Conservation (phyloP, 2,329 filamentous ascomycete species). For the Stylonectria norvegica region DNA sequence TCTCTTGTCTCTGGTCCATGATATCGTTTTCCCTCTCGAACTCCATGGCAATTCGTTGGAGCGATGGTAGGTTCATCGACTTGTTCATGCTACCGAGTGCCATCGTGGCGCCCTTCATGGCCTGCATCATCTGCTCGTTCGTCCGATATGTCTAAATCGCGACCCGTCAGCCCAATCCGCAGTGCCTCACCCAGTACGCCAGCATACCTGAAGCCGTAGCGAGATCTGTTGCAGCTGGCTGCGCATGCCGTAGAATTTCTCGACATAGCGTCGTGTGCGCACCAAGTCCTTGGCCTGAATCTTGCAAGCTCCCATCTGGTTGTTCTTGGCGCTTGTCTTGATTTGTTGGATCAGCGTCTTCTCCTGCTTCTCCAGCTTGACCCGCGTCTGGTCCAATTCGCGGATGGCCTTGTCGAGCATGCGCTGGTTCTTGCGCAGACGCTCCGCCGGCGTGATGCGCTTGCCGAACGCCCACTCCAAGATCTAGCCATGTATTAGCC, state of each 20-base stretch:
- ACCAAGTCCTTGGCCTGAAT: conserved; percentile 98
- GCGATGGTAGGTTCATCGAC: conserved; percentile 91
- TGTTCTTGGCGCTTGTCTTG: conserved; percentile 97
- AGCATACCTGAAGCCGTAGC: conserved; percentile 77
- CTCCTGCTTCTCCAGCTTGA: conserved; percentile 97
- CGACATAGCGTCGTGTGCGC: conserved; percentile 86
- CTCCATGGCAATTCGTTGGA: conserved; percentile 97
- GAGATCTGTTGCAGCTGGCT: conserved; percentile 97
- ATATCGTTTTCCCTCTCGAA: conserved; percentile 99
- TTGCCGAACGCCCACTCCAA: conserved; percentile 99
- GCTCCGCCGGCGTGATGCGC: conserved; percentile 95
- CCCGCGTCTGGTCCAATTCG: conserved; percentile 89
- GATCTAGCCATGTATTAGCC: conserved; percentile 55
- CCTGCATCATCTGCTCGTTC: conserved; percentile 99
- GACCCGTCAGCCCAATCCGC: conserved; percentile 9
- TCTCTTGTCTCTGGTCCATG: conserved; percentile 98
- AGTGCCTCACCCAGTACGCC: background rate
- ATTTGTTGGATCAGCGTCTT: conserved; percentile 95
- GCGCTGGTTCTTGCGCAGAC: conserved; percentile 88
- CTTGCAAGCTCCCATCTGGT: conserved; percentile 96
- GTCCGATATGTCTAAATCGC: conserved; percentile 78
- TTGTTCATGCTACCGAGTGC: conserved; percentile 95
- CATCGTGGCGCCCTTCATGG: conserved; percentile 96
- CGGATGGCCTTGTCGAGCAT: conserved; percentile 96
- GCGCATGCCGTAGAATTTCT: conserved; percentile 98